phyloP scores from a whole-genome alignment of 2,329 filamentous ascomycete species.

The Sporothrix variecibatus region DNA sequence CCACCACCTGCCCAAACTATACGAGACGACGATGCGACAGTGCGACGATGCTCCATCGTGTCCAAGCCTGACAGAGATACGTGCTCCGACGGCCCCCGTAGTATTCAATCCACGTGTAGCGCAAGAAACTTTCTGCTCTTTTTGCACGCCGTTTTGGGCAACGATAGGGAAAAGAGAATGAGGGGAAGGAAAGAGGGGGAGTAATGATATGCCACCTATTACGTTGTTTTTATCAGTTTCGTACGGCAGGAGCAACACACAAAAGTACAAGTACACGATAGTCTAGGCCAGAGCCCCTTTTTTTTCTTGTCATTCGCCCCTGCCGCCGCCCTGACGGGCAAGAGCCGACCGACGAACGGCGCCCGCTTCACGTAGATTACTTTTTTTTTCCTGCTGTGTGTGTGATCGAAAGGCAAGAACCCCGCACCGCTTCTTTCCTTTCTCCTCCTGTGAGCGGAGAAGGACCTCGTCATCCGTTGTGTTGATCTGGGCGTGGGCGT shows the following conservation, averaged over 20 bases:
- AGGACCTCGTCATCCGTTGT: neutral
- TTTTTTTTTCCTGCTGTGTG: neutral
- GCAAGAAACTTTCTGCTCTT: neutral
- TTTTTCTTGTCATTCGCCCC: neutral
- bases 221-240: neutral
- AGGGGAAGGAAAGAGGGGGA: neutral
- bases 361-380: neutral
- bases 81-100: neutral
- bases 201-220: slow-evolving; percentile 18
- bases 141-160: neutral
- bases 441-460: slow-evolving; percentile 11
- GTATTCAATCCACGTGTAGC: neutral
- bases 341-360: neutral
- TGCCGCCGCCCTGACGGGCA: neutral
- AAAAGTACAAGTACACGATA: neutral
- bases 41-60: slow-evolving; percentile 12
- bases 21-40: neutral
- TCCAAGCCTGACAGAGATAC: neutral
- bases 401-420: slow-evolving; percentile 4
- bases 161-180: neutral
- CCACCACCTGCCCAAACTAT: slow-evolving; percentile 3
- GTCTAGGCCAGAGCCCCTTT: neutral
- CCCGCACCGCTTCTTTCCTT: slow-evolving; percentile 7
- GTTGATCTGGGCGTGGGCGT: neutral
- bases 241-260: neutral